phyloP scores from a whole-genome alignment of 345 rosid genomes.

The Gossypium anomalum region DNA sequence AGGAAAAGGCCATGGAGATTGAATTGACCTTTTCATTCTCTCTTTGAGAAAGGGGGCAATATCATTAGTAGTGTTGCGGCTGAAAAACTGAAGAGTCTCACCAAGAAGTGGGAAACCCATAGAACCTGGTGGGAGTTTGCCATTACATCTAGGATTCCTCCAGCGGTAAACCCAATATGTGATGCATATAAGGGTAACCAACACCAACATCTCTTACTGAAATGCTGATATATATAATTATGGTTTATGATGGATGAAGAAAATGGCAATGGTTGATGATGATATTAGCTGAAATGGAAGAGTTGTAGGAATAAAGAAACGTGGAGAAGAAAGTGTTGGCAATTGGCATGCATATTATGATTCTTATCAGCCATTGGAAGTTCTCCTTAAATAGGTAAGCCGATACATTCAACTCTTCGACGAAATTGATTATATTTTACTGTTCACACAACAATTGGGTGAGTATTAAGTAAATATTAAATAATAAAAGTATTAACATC shows the following conservation, averaged over 20 bases:
- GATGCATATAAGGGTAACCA: slow-evolving; percentile 38
- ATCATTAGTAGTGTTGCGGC: slow-evolving; percentile 47
- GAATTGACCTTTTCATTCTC: slow-evolving; percentile 56
- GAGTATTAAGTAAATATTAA: too few species aligned
- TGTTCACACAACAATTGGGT: too few species aligned
- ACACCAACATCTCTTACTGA: slow-evolving; percentile 38
- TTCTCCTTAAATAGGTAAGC: slow-evolving; percentile 45
- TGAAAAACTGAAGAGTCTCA: slow-evolving; percentile 70
- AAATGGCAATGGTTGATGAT: too few species aligned
- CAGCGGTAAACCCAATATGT: slow-evolving; percentile 56
- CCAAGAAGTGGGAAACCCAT: slow-evolving; percentile 87
- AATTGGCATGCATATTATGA: slow-evolving; percentile 18
- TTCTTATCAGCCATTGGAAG: slow-evolving; percentile 32
- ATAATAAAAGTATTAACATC: too few species aligned
- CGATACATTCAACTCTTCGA: slow-evolving; percentile 19
- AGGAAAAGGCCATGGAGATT: neutral
- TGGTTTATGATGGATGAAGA: too few species aligned
- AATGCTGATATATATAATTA: neutral
- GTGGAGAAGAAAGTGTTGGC: too few species aligned
- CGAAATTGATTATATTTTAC: slow-evolving; percentile 1
- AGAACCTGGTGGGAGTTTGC: slow-evolving; percentile 89
- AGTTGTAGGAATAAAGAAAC: too few species aligned
- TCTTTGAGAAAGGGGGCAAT: slow-evolving; percentile 56
- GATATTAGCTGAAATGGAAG: too few species aligned
- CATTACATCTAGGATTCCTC: slow-evolving; percentile 80